phyloP scores from a whole-genome alignment of 2,329 filamentous ascomycete genomes.

The Phialemoniopsis sp. region DNA sequence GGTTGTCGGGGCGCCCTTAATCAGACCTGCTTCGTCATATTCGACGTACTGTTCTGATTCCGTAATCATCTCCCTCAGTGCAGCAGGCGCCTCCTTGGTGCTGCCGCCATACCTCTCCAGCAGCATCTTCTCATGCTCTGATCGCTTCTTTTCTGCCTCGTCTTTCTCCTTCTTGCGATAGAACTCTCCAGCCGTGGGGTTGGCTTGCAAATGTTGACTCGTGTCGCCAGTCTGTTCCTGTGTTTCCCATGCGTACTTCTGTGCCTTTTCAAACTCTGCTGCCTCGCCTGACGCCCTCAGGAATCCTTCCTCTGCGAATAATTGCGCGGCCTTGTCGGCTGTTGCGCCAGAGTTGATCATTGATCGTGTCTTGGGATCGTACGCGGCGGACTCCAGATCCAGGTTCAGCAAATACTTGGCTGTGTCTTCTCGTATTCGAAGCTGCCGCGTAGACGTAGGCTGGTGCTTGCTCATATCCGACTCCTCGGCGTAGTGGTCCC shows the following conservation, averaged over 20 bases:
- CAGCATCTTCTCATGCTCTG: slow-evolving; percentile 65
- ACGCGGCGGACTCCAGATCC: slow-evolving; percentile 93
- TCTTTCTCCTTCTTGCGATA: slow-evolving; percentile 75
- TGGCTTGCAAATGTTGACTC: slow-evolving; percentile 86
- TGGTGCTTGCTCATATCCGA: slow-evolving; percentile 95
- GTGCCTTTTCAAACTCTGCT: slow-evolving; percentile 84
- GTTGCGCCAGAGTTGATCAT: slow-evolving; percentile 84
- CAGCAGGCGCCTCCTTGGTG: slow-evolving; percentile 42
- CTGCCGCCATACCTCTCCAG: slow-evolving; percentile 77
- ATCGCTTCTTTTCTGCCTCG: slow-evolving; percentile 65
- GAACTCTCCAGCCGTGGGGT: slow-evolving; percentile 88
- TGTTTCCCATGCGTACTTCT: slow-evolving; percentile 90
- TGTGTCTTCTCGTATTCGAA: slow-evolving; percentile 92
- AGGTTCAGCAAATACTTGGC: slow-evolving; percentile 95
- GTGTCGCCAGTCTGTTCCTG: slow-evolving; percentile 79
- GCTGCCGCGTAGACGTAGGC: slow-evolving; percentile 82
- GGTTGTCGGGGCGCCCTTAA: slow-evolving; percentile 81
- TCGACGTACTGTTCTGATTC: slow-evolving; percentile 88
- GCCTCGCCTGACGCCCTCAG: slow-evolving; percentile 86
- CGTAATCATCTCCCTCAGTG: slow-evolving; percentile 61
- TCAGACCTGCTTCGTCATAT: slow-evolving; percentile 83
- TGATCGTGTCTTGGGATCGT: slow-evolving; percentile 91
- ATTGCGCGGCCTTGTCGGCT: slow-evolving; percentile 71
- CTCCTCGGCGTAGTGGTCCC: slow-evolving; percentile 84
- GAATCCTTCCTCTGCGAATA: slow-evolving; percentile 92